phyloP scores from a whole-genome alignment of 306 rosid genomes.

The Fragaria vesca region DNA sequence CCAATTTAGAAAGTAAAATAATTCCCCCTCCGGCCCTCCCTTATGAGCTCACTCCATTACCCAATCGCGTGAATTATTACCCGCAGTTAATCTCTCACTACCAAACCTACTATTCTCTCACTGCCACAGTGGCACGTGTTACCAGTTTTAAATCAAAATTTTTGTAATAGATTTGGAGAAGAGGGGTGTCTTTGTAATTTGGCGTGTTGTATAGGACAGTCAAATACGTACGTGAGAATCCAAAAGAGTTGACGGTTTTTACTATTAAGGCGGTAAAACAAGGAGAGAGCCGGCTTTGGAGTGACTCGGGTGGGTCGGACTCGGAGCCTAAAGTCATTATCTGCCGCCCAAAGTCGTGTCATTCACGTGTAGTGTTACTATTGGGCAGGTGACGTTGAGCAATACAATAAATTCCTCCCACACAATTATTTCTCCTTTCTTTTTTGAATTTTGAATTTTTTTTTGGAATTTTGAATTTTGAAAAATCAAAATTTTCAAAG shows the following conservation, averaged over 20 bases:
- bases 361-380: constrained; percentile 29
- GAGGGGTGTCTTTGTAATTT: neutral
- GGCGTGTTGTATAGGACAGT: neutral
- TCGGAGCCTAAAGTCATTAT: constrained; percentile 22
- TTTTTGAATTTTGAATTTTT: constrained; percentile 26
- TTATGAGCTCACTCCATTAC: neutral
- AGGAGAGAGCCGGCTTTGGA: neutral
- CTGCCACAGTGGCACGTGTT: neutral
- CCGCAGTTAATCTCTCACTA: neutral
- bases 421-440: neutral
- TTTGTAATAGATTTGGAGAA: too few species aligned
- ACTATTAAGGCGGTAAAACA: neutral
- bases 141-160: neutral
- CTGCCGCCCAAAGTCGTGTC: constrained; percentile 33
- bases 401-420: constrained; percentile 8
- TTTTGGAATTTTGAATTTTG: constrained; percentile 18
- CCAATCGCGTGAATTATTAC: neutral
- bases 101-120: neutral
- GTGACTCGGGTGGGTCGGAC: constrained; percentile 13
- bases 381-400: constrained; percentile 35
- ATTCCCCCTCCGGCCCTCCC: too few species aligned
- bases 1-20: neutral
- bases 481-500: constrained; percentile 3
- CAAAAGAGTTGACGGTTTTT: constrained; percentile 9
- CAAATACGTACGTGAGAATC: constrained; percentile 22